Base-by-base conservation (phyloP, 2,329 filamentous ascomycete genomes). In the Pleomassaria siparia region DNA sequence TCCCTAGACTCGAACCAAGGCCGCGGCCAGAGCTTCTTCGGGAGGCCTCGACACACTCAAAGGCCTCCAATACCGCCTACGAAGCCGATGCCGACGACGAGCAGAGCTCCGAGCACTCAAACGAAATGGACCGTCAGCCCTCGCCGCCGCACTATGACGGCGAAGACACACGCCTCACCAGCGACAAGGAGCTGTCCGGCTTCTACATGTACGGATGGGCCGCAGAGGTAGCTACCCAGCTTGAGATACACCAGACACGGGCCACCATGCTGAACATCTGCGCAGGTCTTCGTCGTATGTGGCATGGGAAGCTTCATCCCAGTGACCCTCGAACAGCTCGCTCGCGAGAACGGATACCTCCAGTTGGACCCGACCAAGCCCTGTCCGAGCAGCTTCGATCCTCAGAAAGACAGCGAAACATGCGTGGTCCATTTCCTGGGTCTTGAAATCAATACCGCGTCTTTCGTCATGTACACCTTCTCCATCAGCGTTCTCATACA, bases 141-240 rank as follows among this genome's bases (percentile, higher is more conserved):
- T 47, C 58, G 21, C 50, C 49, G 16, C 75, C 82, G 45, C 79
- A 82, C 47, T 96, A 95, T 69, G 78, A 80, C 2, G 90, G 88
- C 52, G 90, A 97, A 69, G 94, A 99, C 71, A 88, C 85, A 20
- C 81, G 92, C n/a, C 82, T 88, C 46, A 97, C 94, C 9, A 96
- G 89, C 70, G 76, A 75, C 59, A 92, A 88, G 71, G 94, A 99
- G 80, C 81, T 97, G 50, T 78, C 85, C 30, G 94, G 92, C 60
- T 99, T 95, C 89, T 99, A 97, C 73, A 87, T 87, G 69, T 97
- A 97, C 76, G 88, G 88, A 33, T 97, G 95, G 79, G 94, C 94
- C 20, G 91, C 92, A 16, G 94, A 99, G 75, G 70, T 72, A 63
- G 29, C 40, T 48, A 32, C 24, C 16, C 21, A 40, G 9, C 21